A percentile compares a stretch with the other conserved stretches of the same genome.
phyloP scores from a whole-genome alignment of 768 basidiomycete species.

The Pisolithus sp. region DNA sequence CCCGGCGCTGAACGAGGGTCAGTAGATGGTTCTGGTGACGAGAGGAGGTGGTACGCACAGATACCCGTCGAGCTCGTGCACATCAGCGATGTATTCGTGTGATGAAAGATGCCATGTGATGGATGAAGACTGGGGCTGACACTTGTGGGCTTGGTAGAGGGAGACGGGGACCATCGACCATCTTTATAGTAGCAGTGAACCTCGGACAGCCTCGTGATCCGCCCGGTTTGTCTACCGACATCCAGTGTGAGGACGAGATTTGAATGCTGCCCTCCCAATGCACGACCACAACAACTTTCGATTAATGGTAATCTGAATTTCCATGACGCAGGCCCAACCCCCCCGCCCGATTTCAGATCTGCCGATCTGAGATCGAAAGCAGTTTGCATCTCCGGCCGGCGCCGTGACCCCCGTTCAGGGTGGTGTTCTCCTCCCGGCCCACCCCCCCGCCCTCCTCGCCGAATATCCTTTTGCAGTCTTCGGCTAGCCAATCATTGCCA shows the following conservation, averaged over 20 bases:
- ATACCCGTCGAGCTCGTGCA: conserved; percentile 57
- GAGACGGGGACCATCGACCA: neutral
- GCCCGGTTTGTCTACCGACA: neutral
- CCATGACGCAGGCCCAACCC: neutral
- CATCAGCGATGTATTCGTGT: conserved; percentile 51
- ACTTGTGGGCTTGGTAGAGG: neutral
- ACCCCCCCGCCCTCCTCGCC: no score
- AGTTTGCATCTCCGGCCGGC: neutral
- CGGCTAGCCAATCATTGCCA: no score
- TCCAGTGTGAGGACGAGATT: neutral
- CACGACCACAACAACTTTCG: conserved; percentile 7
- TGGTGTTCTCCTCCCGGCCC: no score
- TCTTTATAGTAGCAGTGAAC: conserved; percentile 1
- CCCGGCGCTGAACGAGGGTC: conserved; percentile 43
- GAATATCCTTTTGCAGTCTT: no score
- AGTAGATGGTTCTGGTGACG: neutral
- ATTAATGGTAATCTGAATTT: conserved; percentile 6
- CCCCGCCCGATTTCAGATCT: neutral
- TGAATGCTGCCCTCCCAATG: no score
- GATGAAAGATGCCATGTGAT: conserved; percentile 32
- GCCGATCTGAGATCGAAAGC: neutral
- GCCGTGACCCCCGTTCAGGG: neutral
- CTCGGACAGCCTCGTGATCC: conserved; percentile 9
- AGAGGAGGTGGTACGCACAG: conserved; percentile 36
- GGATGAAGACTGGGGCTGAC: neutral